Evolutionary conservation across 257 asterid genomes (phyloP).

Genomic region (Rehmannia glutinosa): DNA sequence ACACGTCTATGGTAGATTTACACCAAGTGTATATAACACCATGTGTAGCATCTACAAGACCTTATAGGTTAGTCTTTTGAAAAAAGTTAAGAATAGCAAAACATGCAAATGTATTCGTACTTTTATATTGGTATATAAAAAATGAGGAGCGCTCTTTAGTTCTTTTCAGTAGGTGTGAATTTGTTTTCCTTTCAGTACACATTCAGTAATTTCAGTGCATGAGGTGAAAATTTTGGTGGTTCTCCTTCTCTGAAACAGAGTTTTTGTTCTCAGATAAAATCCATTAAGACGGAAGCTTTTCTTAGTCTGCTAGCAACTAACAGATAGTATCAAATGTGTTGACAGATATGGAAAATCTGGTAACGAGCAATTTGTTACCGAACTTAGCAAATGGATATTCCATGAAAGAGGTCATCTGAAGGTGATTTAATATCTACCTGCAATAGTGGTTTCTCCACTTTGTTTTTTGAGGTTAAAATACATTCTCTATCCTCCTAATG

Average conservation of each 20-base stretch:
- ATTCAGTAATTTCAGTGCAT: too few species aligned
- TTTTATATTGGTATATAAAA: too few species aligned
- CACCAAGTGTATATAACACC: too few species aligned
- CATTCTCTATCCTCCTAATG: not conserved
- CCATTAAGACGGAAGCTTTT: not conserved
- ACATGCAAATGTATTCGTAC: too few species aligned
- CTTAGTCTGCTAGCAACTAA: constrained; percentile 20
- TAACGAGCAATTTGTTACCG: constrained; percentile 68
- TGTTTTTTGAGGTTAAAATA: not conserved
- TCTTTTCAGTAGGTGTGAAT: constrained; percentile 1
- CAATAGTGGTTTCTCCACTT: not conserved
- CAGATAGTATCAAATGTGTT: constrained; percentile 14
- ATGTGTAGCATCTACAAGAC: too few species aligned
- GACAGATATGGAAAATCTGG: constrained; percentile 73
- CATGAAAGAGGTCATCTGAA: constrained; percentile 88
- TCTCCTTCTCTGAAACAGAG: constrained; percentile 1
- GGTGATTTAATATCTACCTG: constrained; percentile 32
- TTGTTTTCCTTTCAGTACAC: not conserved
- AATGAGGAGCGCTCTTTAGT: not conserved
- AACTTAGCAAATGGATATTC: constrained; percentile 87
- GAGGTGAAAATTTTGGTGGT: too few species aligned
- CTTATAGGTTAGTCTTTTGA: too few species aligned
- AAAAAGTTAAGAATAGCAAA: too few species aligned
- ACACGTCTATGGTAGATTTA: too few species aligned
- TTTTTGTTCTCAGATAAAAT: not conserved